Conservation (phyloP, 2,329 filamentous ascomycete genomes). For the Aspergillus sp. region DNA sequence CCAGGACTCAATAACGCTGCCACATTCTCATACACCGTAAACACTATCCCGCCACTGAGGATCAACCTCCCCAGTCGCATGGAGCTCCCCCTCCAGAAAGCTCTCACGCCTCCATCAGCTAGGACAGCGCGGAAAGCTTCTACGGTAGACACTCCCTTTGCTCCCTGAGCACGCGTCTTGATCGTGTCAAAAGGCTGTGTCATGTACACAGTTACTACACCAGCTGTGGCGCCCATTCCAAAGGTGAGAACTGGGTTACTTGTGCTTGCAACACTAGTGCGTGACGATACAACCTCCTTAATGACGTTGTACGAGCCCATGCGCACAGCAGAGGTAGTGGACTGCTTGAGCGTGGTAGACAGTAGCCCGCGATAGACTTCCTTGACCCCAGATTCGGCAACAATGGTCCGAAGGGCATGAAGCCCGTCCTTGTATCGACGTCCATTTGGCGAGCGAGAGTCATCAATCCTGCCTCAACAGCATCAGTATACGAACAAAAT, state of each 20-base stretch:
- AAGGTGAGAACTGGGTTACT: conserved; percentile 56
- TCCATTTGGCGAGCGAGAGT: conserved; percentile 52
- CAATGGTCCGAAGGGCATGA: conserved; percentile 57
- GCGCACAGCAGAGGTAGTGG: conserved; percentile 64
- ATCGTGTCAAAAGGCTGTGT: conserved; percentile 34
- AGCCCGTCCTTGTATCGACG: conserved; percentile 53
- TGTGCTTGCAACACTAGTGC: conserved; percentile 55
- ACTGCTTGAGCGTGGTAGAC: conserved; percentile 66
- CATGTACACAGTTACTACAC: conserved; percentile 49
- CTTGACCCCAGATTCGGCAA: conserved; percentile 58
- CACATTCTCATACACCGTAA: conserved; percentile 19
- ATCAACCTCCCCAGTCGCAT: too few relatives aligned
- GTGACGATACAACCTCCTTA: conserved; percentile 60
- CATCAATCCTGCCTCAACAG: conserved; percentile 54
- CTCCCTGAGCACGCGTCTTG: conserved; percentile 67
- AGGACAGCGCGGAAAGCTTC: conserved; percentile 44
- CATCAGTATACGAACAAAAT: too few relatives aligned
- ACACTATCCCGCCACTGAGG: background rate
- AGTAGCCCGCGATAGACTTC: conserved; percentile 64
- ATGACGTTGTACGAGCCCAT: conserved; percentile 68
- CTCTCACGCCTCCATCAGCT: conserved; percentile 54
- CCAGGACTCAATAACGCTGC: conserved; percentile 11
- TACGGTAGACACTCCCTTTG: conserved; percentile 59
- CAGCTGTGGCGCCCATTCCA: conserved; percentile 64
- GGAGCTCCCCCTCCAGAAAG: too few relatives aligned